Evolutionary conservation across 805 yeast species (phyloP).

Genomic region (Saturnispora ahearnii): DNA sequence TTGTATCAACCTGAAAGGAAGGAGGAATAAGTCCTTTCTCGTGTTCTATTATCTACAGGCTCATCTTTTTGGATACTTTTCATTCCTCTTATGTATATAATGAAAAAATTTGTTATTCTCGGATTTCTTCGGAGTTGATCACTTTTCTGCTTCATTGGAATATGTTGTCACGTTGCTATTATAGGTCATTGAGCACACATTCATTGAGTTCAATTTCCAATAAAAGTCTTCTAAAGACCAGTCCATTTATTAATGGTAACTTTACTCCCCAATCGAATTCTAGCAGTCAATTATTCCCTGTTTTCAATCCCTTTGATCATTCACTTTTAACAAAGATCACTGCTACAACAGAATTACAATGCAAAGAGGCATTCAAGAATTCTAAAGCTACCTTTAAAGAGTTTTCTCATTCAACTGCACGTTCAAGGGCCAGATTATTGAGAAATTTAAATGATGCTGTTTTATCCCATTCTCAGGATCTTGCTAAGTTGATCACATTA

Average conservation of each 20-base stretch:
- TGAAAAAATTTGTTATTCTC: not conserved
- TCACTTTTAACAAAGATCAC: conserved; percentile 46
- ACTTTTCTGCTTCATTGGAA: not conserved
- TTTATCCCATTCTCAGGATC: conserved; percentile 48
- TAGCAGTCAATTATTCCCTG: conserved; percentile 45
- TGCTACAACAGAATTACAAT: conserved; percentile 39
- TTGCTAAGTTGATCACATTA: conserved; percentile 54
- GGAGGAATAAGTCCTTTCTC: not conserved
- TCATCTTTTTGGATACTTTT: not conserved
- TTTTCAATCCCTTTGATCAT: conserved; percentile 64
- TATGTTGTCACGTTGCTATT: not conserved
- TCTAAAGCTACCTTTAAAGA: conserved; percentile 44
- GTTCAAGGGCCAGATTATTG: conserved; percentile 47
- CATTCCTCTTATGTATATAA: not conserved
- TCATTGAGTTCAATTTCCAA: conserved; percentile 28
- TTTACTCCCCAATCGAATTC: conserved; percentile 37
- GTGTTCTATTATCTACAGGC: not conserved
- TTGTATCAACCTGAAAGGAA: conserved; percentile 47
- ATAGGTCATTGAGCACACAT: not conserved
- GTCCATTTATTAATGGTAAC: conserved; percentile 56
- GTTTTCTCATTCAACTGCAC: conserved; percentile 42
- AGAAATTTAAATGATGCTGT: conserved; percentile 43
- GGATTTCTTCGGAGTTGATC: not conserved
- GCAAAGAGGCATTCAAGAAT: conserved; percentile 41
- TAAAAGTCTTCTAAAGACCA: conserved; percentile 41